Evolutionary conservation across 805 yeast genomes (phyloP).

Genomic region (Maudiozyma saulgeensis): DNA sequence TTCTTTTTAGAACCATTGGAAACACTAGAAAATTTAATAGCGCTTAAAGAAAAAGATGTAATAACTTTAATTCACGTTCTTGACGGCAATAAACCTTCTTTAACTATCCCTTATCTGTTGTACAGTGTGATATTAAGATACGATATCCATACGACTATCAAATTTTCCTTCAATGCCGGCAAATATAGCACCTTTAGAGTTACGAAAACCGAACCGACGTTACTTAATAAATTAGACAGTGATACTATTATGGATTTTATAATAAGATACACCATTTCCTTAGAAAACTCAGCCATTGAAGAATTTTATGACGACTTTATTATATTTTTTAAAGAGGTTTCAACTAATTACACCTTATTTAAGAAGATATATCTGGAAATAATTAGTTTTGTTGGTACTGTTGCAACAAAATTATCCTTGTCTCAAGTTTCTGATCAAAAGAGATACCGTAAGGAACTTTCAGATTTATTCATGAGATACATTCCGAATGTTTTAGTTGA

Average conservation of each 20-base stretch:
- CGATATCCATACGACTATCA: constrained; percentile 13
- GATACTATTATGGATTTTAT: constrained; percentile 43
- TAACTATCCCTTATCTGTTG: constrained; percentile 61
- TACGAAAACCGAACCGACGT: constrained; percentile 32
- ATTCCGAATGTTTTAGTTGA: constrained; percentile 26
- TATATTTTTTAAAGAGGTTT: constrained; percentile 50
- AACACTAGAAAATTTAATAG: constrained; percentile 56
- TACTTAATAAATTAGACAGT: constrained; percentile 39
- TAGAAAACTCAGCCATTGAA: constrained; percentile 69
- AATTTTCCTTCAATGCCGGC: constrained; percentile 12
- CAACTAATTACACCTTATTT: constrained; percentile 39
- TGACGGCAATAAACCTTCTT: constrained; percentile 74
- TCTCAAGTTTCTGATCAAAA: constrained; percentile 55
- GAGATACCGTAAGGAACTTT: constrained; percentile 46
- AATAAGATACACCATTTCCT: constrained; percentile 48
- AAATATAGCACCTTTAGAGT: constrained; percentile 2
- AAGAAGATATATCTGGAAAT: constrained; percentile 42
- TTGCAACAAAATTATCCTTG: constrained; percentile 48
- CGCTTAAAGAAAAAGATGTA: constrained; percentile 20
- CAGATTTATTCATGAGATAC: constrained; percentile 36
- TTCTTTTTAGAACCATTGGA: constrained; percentile 64
- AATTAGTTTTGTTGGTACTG: constrained; percentile 40
- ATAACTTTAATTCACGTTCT: constrained; percentile 47
- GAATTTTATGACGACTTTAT: constrained; percentile 63
- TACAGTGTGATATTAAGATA: constrained; percentile 27